Percentiles rank a stretch among this genome's conserved stretches.
Evolutionary conservation across 2,329 filamentous ascomycete genomes (phyloP).

Genomic region (Escovopsis sp.): DNA sequence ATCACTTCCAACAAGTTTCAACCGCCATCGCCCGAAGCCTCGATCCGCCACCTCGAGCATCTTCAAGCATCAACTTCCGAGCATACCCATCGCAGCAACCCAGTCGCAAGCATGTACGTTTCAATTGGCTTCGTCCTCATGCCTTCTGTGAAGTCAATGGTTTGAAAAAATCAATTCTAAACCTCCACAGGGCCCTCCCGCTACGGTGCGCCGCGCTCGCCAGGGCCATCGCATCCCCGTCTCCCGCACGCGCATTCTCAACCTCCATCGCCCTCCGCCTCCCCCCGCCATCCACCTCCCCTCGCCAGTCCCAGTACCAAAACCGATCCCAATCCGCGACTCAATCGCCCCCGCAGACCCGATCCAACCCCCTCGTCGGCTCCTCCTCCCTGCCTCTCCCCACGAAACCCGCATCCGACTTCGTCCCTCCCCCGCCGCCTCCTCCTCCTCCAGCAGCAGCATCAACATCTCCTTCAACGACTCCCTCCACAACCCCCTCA

Average conservation of each 20-base stretch:
- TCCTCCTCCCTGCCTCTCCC: constrained; percentile 6
- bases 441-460: neutral
- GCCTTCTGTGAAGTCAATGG: neutral
- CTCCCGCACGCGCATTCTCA: constrained; percentile 17
- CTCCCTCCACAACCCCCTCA: too few relatives aligned
- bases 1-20: neutral
- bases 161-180: neutral
- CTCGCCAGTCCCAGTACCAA: neutral
- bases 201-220: constrained; percentile 17
- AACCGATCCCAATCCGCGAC: neutral
- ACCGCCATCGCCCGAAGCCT: neutral
- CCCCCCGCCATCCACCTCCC: constrained; percentile 3
- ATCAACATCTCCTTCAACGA: too few relatives aligned
- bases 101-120: constrained; percentile 3
- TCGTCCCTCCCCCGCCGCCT: constrained; percentile 6
- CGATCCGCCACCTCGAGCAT: constrained; percentile 9
- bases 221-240: constrained; percentile 12
- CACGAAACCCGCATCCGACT: constrained; percentile 2
- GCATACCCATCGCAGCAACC: neutral
- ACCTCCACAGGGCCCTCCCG: constrained; percentile 13
- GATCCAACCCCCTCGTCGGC: constrained; percentile 4
- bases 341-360: constrained; percentile 2
- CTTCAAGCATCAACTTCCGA: neutral
- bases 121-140: too few relatives aligned
- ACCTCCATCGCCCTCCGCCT: constrained; percentile 15